Conservation (phyloP, 768 basidiomycete genomes). For the Boletus pseudo-olivaceus region DNA sequence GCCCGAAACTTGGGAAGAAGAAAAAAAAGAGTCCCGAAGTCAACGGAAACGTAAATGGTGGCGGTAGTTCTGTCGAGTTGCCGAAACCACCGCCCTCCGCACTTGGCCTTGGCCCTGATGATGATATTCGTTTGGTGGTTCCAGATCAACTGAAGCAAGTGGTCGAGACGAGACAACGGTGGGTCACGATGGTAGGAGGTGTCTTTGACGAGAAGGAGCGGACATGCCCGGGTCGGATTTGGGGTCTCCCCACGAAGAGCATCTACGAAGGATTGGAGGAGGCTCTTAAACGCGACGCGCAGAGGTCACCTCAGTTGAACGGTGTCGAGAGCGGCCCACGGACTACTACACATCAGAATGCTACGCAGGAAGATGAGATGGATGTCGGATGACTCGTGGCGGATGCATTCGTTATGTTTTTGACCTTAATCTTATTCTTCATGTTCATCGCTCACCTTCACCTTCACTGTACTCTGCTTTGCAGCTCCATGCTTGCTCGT, state of each 20-base stretch:
- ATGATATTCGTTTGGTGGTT: constrained; percentile 58
- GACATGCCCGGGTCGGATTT: constrained; percentile 63
- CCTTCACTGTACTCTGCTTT: constrained; percentile 25
- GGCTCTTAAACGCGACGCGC: constrained; percentile 44
- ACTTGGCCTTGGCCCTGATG: constrained; percentile 64
- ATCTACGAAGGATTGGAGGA: constrained; percentile 75
- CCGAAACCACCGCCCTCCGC: constrained; percentile 69
- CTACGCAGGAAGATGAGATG: constrained; percentile 59
- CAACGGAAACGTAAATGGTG: constrained; percentile 32
- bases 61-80: constrained; percentile 30
- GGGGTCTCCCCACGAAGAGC: constrained; percentile 73
- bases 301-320: constrained; percentile 20
- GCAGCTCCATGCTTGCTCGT: constrained; percentile 21
- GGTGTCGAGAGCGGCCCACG: constrained; percentile 22
- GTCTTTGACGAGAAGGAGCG: constrained; percentile 75
- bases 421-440: constrained; percentile 26
- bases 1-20: constrained; percentile 65
- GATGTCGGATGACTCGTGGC: constrained; percentile 51
- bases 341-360: constrained; percentile 38
- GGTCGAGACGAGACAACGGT: constrained; percentile 71
- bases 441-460: constrained; percentile 24
- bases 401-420: constrained; percentile 5
- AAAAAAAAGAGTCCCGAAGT: constrained; percentile 58
- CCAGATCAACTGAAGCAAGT: constrained; percentile 67
- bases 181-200: constrained; percentile 72